Evolutionary conservation across 306 rosid genomes (phyloP), one percentile per base, ranked within the genome.

Genomic region (Lathyrus aphaca): DNA sequence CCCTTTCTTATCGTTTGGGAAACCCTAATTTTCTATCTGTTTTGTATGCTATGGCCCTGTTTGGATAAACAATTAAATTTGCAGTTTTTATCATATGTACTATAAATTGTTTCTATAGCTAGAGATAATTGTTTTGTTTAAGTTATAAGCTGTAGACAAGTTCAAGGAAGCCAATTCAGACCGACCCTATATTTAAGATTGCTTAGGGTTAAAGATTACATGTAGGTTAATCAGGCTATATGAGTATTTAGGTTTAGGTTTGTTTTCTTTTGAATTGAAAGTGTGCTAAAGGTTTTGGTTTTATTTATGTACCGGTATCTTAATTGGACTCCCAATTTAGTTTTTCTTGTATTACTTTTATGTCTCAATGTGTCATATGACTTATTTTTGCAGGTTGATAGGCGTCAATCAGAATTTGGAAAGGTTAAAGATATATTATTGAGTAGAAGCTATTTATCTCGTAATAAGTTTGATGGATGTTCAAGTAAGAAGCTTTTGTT

Each of bases 361-460:
- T 45, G 11, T 73, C 35, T 53, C 42, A 32, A 5, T 45, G 11
- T 73, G 40, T 53, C 42, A 32, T 15, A 9, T 54, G 65, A 69
- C 30, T 82, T 35, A n/a, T 65, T 19, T 64, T 71, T 73, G 19
- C 96, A 90, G 96, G 91, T 87, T 73, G 82, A 92, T 32, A 74
- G 83, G 73, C 85, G 59, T 76, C 84, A 54, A 43, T 71, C 82
- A 25, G 77, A 85, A 59, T 62, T 80, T 68, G 82, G 80, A 69
- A 84, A 29, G 39, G 48, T 79, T 46, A 83, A 68, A 68, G 57
- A 23, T 30, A 69, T 80, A 62, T 50, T 80, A 62, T 50, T 80
- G 67, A 69, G 64, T 7, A 84, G 90, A 72, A 81, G 81, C 66
- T 74, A 78, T 82, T 60, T 76, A n/a, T 78, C 80, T 0, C 61